Percentiles rank a stretch among this genome's conserved stretches.
Conservation (phyloP, 768 basidiomycete species). For the Russula virescens region DNA sequence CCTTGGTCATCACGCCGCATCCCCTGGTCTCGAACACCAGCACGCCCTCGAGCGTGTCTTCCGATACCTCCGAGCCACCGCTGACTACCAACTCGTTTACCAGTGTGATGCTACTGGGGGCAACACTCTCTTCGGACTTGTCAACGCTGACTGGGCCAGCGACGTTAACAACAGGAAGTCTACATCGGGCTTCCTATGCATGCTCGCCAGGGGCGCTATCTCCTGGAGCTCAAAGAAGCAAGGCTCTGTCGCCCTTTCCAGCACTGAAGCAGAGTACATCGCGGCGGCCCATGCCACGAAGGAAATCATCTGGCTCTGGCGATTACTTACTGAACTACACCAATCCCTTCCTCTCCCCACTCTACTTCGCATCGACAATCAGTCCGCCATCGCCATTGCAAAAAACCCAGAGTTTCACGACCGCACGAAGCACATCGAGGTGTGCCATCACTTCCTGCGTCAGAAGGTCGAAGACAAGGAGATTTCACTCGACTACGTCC, state of each 20-base stretch:
- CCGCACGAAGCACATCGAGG: not conserved
- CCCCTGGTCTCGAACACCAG: constrained; percentile 30
- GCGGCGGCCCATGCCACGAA: not conserved
- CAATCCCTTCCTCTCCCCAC: not conserved
- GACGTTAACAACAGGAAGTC: not conserved
- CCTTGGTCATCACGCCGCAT: constrained; percentile 31
- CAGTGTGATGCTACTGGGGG: not conserved
- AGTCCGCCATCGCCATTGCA: not conserved
- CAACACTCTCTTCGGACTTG: accelerated
- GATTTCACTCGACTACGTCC: not conserved
- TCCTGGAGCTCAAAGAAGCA: not conserved
- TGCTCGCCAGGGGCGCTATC: not conserved
- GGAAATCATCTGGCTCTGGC: not conserved
- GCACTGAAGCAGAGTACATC: not conserved
- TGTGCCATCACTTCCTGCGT: not conserved
- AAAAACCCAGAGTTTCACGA: not conserved
- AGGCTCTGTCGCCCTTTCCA: not conserved
- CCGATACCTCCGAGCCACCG: not conserved
- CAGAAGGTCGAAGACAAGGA: not conserved
- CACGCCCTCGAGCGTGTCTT: constrained; percentile 27
- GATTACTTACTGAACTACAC: not conserved
- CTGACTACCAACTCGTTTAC: not conserved
- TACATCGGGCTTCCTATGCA: not conserved
- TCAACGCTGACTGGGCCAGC: not conserved
- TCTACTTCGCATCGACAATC: not conserved